phyloP scores from a whole-genome alignment of 2,329 filamentous ascomycete species.

The Meredithiella fracta region DNA sequence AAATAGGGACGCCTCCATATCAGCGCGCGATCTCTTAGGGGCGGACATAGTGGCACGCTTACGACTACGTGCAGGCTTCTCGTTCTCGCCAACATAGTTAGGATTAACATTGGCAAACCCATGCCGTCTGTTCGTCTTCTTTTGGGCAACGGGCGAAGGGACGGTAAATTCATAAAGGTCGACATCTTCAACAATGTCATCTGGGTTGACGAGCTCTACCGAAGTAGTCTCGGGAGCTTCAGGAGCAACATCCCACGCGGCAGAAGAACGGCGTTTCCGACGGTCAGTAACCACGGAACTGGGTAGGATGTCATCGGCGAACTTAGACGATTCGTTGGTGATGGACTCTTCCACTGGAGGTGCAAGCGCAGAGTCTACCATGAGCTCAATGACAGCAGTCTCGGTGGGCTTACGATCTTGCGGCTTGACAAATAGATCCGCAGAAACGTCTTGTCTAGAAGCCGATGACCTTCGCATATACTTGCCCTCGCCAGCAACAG shows the following conservation, averaged over 20 bases:
- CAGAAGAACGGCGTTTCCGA: constrained; percentile 26
- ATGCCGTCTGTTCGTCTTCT: constrained; percentile 12
- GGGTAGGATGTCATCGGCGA: constrained; percentile 16
- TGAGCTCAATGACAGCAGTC: background rate
- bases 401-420: background rate
- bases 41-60: constrained; percentile 12
- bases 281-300: constrained; percentile 24
- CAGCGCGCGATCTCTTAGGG: constrained; percentile 10
- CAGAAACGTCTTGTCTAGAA: constrained; percentile 10
- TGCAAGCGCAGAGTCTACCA: background rate
- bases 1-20: constrained; percentile 13
- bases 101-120: background rate
- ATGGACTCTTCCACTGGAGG: background rate
- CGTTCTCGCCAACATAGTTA: background rate
- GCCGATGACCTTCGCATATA: constrained; percentile 25
- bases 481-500: constrained; percentile 49
- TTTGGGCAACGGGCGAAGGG: constrained; percentile 26
- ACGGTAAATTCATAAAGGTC: constrained; percentile 41
- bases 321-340: background rate
- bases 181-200: constrained; percentile 12
- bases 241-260: constrained; percentile 11
- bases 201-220: background rate
- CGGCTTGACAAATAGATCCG: constrained; percentile 13
- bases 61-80: constrained; percentile 6
- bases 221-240: background rate